phyloP scores from a whole-genome alignment of 306 rosid genomes.

The Quercus variabilis region DNA sequence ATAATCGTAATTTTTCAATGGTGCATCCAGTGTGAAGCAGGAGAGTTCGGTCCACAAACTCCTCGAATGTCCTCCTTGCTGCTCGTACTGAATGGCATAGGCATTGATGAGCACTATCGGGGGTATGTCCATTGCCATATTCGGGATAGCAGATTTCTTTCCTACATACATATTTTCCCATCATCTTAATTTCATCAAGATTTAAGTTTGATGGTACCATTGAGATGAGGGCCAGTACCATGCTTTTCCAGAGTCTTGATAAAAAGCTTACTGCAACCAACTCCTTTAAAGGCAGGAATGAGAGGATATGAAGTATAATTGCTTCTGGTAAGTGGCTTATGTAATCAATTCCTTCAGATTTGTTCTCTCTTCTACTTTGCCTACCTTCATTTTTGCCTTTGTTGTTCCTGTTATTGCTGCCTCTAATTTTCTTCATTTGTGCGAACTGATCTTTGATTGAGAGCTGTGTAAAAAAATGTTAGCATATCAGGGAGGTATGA shows the following conservation, averaged over 20 bases:
- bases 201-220: background rate
- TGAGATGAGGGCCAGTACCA: constrained; percentile 1
- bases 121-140: background rate
- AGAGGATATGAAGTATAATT: constrained; percentile 8
- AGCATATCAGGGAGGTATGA: background rate
- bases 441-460: background rate
- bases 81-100: background rate
- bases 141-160: background rate
- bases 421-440: background rate
- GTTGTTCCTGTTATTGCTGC: background rate
- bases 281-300: constrained; percentile 8
- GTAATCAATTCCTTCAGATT: constrained; percentile 3
- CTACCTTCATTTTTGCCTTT: too few species aligned
- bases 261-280: constrained; percentile 3
- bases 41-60: constrained; percentile 10
- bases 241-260: constrained; percentile 15
- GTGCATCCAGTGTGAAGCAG: constrained; percentile 16
- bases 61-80: background rate
- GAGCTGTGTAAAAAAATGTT: background rate
- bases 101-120: background rate
- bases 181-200: constrained; percentile 1
- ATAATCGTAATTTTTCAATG: background rate
- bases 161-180: background rate
- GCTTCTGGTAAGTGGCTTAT: constrained; percentile 12
- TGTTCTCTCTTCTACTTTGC: background rate